Evolutionary conservation across 257 asterid genomes (phyloP).

Genomic region (Nicotiana sylvestris): DNA sequence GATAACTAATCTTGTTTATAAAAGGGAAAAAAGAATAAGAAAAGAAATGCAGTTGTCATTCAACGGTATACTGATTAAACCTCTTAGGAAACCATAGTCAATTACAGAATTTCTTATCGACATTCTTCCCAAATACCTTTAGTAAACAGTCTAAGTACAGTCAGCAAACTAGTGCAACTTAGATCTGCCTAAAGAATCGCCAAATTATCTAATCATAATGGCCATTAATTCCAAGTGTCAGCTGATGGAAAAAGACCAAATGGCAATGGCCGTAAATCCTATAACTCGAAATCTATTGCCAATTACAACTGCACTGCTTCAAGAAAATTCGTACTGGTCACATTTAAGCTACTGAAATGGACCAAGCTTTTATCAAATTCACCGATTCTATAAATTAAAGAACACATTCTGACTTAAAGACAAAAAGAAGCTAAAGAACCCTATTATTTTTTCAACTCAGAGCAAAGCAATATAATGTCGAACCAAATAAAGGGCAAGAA

Average conservation of each 20-base stretch:
- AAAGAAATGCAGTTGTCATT: neutral
- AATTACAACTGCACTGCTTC: neutral
- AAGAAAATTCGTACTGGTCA: neutral
- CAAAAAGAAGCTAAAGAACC: neutral
- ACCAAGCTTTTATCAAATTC: neutral
- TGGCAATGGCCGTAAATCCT: neutral
- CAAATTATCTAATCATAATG: neutral
- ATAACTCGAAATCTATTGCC: neutral
- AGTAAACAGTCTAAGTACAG: neutral
- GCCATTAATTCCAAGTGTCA: neutral
- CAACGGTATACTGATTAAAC: neutral
- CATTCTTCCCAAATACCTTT: neutral
- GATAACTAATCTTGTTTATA: neutral
- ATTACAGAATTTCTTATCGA: neutral
- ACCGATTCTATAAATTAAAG: neutral
- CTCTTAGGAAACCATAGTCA: neutral
- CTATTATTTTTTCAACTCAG: neutral
- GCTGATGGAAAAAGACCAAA: neutral
- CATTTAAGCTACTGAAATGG: neutral
- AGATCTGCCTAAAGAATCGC: neutral
- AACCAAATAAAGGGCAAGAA: neutral
- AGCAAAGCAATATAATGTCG: neutral
- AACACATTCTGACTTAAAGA: neutral
- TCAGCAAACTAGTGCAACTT: neutral
- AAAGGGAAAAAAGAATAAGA: neutral